Evolutionary conservation across 2,329 filamentous ascomycete species (phyloP).

Genomic region (Scedosporium apiospermum): DNA sequence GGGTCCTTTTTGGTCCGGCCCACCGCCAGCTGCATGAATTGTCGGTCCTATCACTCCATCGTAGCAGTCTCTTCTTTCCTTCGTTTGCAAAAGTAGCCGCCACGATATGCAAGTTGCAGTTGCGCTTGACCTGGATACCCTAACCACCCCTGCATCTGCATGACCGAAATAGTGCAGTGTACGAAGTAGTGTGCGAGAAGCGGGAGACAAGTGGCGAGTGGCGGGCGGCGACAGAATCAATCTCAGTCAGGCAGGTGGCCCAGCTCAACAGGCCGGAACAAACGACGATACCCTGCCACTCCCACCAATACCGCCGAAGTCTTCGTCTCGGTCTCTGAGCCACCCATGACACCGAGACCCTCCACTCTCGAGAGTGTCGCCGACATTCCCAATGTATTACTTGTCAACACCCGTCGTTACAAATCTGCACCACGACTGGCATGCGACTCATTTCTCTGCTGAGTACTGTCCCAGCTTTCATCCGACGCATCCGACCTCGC

Average conservation of each 20-base stretch:
- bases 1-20: not conserved
- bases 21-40: not conserved
- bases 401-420: too few species aligned
- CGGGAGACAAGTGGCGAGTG: not conserved
- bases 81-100: not conserved
- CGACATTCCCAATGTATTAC: too few species aligned
- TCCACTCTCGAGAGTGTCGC: too few species aligned
- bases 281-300: not conserved
- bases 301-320: not conserved
- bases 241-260: not conserved
- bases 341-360: too few species aligned
- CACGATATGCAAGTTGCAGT: not conserved
- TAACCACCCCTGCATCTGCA: not conserved
- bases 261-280: not conserved
- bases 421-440: too few species aligned
- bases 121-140: not conserved
- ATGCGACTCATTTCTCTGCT: too few species aligned
- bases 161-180: not conserved
- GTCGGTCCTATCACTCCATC: not conserved
- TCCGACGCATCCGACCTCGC: too few species aligned
- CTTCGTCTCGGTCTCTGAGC: too few species aligned
- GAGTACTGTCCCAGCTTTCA: too few species aligned
- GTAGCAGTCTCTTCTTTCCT: not conserved
- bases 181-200: not conserved
- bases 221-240: not conserved